These are phyloP conservation scores for Lepidium didymum DNA, from an alignment of 345 rosid genomes.

Conservation along the genomic window DNA sequence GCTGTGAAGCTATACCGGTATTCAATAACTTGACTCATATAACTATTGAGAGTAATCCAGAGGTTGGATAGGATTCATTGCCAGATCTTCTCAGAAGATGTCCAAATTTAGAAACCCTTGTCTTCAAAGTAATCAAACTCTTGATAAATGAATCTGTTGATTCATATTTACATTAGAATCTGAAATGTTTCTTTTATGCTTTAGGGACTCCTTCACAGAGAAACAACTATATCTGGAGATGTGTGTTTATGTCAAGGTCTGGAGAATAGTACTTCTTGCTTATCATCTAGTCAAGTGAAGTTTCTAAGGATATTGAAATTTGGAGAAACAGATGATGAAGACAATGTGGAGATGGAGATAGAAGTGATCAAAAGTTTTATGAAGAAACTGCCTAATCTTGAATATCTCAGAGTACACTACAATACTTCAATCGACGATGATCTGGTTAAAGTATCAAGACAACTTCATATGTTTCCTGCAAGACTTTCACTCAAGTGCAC, in stretches of 20 bases:
- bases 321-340: conserved; percentile 1
- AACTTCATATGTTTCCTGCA: not conserved
- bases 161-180: not conserved
- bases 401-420: conserved; percentile 5
- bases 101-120: conserved; percentile 22
- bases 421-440: not conserved
- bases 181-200: not conserved
- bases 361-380: conserved; percentile 4
- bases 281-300: conserved; percentile 16
- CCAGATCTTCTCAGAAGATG: conserved; percentile 7
- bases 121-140: conserved; percentile 3
- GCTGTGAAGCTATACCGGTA: conserved; percentile 12
- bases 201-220: conserved; percentile 14
- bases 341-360: not conserved
- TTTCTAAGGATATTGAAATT: conserved; percentile 7
- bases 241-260: conserved; percentile 10
- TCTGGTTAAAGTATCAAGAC: conserved; percentile 4
- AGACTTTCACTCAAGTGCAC: conserved; percentile 14
- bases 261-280: not conserved
- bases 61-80: conserved; percentile 22
- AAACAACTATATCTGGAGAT: conserved; percentile 4
- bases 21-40: conserved; percentile 14
- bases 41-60: conserved; percentile 3
- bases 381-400: conserved; percentile 9
- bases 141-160: not conserved